These are phyloP conservation scores for Lipomyces starkeyi DNA, from an alignment of 805 yeast genomes.

Conservation along the genomic window DNA sequence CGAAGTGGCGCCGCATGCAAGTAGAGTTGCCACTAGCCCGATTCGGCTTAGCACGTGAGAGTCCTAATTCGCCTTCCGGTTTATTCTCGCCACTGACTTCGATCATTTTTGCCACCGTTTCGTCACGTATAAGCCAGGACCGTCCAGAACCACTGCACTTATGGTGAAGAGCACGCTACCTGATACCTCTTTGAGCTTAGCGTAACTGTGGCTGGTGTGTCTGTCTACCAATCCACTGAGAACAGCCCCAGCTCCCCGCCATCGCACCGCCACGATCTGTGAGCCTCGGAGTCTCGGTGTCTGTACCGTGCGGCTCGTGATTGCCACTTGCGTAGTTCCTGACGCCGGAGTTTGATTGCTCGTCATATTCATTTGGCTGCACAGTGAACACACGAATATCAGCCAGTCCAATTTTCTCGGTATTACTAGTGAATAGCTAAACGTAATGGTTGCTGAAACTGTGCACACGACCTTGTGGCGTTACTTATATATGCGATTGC, in stretches of 20 bases:
- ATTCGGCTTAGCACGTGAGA: neutral
- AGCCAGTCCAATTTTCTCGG: too few relatives aligned
- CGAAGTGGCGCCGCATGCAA: neutral
- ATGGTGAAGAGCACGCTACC: constrained; percentile 6
- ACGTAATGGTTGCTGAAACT: neutral
- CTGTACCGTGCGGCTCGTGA: neutral
- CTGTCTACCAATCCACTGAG: neutral
- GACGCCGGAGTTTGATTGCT: too few relatives aligned
- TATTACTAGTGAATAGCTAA: neutral
- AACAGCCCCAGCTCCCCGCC: neutral
- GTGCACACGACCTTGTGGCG: neutral
- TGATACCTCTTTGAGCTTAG: neutral
- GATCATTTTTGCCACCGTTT: neutral
- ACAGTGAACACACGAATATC: too few relatives aligned
- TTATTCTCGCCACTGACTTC: neutral
- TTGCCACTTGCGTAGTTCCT: neutral
- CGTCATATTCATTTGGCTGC: too few relatives aligned
- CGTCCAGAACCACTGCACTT: neutral
- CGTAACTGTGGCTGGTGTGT: neutral
- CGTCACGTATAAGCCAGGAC: neutral
- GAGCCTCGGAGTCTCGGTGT: too few relatives aligned
- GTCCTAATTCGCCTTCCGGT: neutral
- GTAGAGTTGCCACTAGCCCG: neutral
- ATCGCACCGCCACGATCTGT: neutral
- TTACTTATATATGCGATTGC: neutral